These are phyloP conservation scores for Cryptosporidium meleagridis DNA, from an alignment of 169 alveolate species.

Conservation along the genomic window DNA sequence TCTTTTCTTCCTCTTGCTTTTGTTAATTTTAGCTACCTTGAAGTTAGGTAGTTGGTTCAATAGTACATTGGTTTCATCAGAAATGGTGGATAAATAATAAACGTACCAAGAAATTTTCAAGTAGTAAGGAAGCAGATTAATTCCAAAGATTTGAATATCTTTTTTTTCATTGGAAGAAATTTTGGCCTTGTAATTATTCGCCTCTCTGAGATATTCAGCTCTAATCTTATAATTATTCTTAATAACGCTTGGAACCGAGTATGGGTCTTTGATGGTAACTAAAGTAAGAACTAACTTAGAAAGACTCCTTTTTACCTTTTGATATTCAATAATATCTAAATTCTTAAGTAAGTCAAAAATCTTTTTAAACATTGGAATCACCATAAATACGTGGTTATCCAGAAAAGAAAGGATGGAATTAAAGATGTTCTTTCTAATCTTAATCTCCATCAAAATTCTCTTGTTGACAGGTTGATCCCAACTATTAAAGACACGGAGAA, in stretches of 20 bases:
- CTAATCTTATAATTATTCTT: constrained; percentile 15
- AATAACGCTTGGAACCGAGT: constrained; percentile 23
- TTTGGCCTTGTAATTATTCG: not conserved
- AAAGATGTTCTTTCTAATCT: constrained; percentile 10
- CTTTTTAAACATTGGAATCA: constrained; percentile 22
- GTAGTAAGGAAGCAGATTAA: constrained; percentile 3
- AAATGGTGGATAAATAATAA: not conserved
- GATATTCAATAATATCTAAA: not conserved
- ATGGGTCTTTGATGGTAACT: constrained; percentile 17
- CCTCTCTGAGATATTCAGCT: constrained; percentile 18
- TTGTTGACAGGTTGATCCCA: constrained; percentile 15
- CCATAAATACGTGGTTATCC: constrained; percentile 11
- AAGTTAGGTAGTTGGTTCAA: constrained; percentile 39
- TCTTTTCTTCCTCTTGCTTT: not conserved
- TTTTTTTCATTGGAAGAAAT: not conserved
- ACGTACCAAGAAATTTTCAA: constrained; percentile 38
- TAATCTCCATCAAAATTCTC: not conserved
- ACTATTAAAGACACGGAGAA: constrained; percentile 1
- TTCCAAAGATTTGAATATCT: constrained; percentile 4
- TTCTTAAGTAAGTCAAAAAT: not conserved
- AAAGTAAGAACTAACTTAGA: constrained; percentile 11
- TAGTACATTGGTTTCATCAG: constrained; percentile 5
- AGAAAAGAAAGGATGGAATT: not conserved
- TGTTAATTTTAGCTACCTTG: not conserved
- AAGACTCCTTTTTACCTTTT: constrained; percentile 3